Percentiles rank a stretch among this genome's conserved stretches.
These are phyloP conservation scores for Gossypium davidsonii DNA, from an alignment of 441 rosid genomes.

Conservation along the genomic window DNA sequence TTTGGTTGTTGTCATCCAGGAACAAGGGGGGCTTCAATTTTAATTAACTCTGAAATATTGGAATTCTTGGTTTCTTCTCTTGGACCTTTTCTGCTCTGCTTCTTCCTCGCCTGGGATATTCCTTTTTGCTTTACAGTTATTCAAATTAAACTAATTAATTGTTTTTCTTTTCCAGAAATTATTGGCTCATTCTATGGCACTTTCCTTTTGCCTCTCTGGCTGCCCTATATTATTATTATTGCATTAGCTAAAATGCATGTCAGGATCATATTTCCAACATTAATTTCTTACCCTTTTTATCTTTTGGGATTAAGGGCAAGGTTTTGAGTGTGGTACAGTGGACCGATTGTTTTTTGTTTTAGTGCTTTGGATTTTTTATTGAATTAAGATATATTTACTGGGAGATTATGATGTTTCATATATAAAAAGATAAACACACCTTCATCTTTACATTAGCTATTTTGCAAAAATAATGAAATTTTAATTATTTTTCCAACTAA, in stretches of 20 bases:
- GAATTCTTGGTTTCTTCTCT: slow-evolving; percentile 31
- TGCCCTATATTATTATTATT: background rate
- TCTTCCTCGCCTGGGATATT: slow-evolving; percentile 39
- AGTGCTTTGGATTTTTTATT: too few species aligned
- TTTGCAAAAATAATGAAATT: too few species aligned
- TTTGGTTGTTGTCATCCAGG: slow-evolving; percentile 38
- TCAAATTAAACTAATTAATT: background rate
- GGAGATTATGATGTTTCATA: too few species aligned
- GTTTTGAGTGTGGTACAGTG: too few species aligned
- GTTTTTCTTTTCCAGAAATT: background rate
- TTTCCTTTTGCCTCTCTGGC: slow-evolving; percentile 3
- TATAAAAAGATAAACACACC: too few species aligned
- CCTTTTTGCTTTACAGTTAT: slow-evolving; percentile 34
- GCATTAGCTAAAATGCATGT: background rate
- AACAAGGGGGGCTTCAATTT: slow-evolving; percentile 13
- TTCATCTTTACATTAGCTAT: too few species aligned
- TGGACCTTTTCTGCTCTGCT: slow-evolving; percentile 32
- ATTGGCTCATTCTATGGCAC: background rate
- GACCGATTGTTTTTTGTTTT: background rate
- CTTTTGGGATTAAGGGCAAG: background rate
- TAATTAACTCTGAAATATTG: slow-evolving; percentile 17
- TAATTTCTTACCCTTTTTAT: too few species aligned
- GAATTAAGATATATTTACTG: too few species aligned
- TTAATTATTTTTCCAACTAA: too few species aligned
- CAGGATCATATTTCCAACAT: background rate